phyloP scores from a whole-genome alignment of 257 asterid species.

The Solanum pinnatisectum region DNA sequence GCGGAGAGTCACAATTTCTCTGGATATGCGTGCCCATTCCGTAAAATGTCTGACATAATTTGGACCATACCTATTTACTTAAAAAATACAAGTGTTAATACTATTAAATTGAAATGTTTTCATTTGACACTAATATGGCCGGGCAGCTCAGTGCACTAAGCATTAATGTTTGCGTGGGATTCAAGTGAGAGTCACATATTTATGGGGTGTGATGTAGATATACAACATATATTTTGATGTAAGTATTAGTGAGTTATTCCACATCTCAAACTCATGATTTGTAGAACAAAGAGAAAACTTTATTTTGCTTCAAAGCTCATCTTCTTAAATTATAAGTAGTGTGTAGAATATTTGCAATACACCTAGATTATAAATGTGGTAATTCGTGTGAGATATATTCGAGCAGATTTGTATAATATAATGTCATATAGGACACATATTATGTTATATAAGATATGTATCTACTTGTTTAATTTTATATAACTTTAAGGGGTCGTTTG shows the following conservation, averaged over 20 bases:
- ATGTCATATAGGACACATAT: no score
- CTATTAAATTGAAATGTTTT: neutral
- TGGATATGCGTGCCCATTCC: neutral
- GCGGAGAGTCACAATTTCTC: neutral
- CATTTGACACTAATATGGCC: neutral
- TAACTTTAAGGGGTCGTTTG: no score
- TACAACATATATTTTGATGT: neutral
- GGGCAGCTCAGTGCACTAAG: accelerated
- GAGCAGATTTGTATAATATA: neutral
- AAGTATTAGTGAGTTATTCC: no score
- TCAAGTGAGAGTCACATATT: neutral
- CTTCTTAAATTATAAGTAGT: neutral
- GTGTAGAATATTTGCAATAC: neutral
- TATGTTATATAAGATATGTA: no score
- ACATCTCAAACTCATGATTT: accelerated
- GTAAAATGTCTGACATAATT: neutral
- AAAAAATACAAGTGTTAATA: neutral
- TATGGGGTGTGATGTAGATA: neutral
- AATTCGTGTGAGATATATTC: neutral
- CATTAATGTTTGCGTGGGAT: neutral
- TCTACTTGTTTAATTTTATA: no score
- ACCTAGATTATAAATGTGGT: neutral
- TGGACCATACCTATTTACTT: neutral
- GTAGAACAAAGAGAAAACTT: no score
- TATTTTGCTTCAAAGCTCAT: no score